These are phyloP conservation scores for Talaromyces sp. DNA, from an alignment of 2,329 filamentous ascomycete species.

Conservation along the genomic window DNA sequence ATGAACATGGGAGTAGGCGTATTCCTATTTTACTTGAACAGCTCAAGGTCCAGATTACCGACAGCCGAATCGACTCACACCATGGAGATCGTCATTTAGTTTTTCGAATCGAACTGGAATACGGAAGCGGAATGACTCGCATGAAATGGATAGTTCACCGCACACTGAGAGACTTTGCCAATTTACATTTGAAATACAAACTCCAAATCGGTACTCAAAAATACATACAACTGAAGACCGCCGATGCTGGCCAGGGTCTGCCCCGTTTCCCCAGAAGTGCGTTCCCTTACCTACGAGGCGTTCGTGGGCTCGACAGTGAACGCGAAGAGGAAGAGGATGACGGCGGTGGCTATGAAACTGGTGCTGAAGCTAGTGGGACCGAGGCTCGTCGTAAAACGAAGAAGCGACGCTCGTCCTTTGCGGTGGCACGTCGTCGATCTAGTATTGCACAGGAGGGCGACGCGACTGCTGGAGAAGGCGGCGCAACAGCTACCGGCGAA, in stretches of 20 bases:
- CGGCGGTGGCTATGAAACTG: constrained; percentile 40
- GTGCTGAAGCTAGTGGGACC: constrained; percentile 63
- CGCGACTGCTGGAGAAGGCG: constrained; percentile 28
- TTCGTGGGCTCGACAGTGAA: constrained; percentile 74
- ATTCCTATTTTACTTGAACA: constrained; percentile 95
- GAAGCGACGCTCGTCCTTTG: constrained; percentile 54
- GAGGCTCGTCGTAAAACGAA: constrained; percentile 54
- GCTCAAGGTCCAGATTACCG: constrained; percentile 79
- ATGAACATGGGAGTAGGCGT: constrained; percentile 90
- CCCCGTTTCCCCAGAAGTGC: constrained; percentile 86
- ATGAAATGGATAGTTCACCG: constrained; percentile 96
- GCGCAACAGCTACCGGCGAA: constrained; percentile 39
- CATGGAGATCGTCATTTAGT: constrained; percentile 68
- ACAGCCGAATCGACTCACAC: constrained; percentile 64
- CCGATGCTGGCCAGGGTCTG: constrained; percentile 70
- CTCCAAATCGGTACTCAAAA: constrained; percentile 78
- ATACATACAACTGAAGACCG: constrained; percentile 65
- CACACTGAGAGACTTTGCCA: constrained; percentile 83
- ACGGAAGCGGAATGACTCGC: constrained; percentile 87
- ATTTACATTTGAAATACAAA: constrained; percentile 91
- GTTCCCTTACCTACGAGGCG: constrained; percentile 81
- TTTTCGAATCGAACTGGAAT: constrained; percentile 90
- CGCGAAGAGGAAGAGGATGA: constrained; percentile 65
- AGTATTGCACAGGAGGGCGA: constrained; percentile 44
- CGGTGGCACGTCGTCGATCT: constrained; percentile 55